Conservation (phyloP, 148 eudicot species). For the Heliamphora exappendiculata region DNA sequence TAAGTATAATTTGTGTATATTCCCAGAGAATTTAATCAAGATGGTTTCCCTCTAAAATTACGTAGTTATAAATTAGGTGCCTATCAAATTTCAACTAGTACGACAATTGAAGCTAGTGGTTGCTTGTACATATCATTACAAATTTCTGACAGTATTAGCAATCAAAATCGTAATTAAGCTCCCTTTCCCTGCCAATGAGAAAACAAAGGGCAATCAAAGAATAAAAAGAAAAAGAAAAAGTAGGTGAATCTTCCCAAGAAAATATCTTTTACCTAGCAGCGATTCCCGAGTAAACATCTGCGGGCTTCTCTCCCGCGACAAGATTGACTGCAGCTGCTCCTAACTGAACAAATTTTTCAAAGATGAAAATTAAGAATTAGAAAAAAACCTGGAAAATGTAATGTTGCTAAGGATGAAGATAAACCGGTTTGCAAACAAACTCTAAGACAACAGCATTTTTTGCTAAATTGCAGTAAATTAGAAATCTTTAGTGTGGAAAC, state of each 20-base stretch:
- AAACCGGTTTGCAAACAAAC: not conserved
- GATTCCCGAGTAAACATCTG: slow-evolving; percentile 95
- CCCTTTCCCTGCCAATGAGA: not conserved
- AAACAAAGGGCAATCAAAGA: not conserved
- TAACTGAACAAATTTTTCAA: slow-evolving; percentile 36
- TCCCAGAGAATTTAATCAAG: not conserved
- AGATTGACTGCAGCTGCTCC: slow-evolving; percentile 98
- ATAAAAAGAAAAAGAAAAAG: not conserved
- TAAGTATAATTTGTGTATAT: not conserved
- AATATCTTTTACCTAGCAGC: slow-evolving; percentile 67
- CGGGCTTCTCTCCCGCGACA: slow-evolving; percentile 88
- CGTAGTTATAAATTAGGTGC: not conserved
- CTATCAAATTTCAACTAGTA: not conserved
- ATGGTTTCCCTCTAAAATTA: not conserved
- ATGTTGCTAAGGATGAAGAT: not conserved
- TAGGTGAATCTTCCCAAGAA: not conserved
- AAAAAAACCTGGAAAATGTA: not conserved
- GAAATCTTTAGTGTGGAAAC: not conserved
- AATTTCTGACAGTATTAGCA: not conserved
- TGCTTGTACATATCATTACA: not conserved
- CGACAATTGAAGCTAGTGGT: not conserved
- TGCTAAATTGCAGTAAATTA: not conserved
- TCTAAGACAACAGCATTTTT: not conserved
- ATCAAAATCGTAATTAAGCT: not conserved
- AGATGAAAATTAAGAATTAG: not conserved